Percentiles rank a stretch among this genome's conserved stretches.
Conservation (phyloP, 1,139 yeast species). For the Magnusiomyces tetraspermus region DNA sequence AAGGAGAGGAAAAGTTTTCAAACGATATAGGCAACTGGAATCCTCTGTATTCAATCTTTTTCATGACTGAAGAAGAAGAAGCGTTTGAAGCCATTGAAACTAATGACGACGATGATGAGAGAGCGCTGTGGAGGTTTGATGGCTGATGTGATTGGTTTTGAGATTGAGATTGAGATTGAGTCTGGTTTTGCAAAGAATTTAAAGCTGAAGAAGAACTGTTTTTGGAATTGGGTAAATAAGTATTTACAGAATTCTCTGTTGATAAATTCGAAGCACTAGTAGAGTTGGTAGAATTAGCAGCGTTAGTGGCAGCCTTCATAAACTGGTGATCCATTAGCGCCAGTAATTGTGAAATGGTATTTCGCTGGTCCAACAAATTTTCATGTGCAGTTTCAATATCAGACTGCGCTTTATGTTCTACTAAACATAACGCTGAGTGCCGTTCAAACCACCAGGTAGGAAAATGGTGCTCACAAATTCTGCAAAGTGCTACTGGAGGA, state of each 20-base stretch:
- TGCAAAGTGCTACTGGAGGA: constrained; percentile 71
- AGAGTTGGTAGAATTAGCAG: not conserved
- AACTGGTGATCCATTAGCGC: constrained; percentile 11
- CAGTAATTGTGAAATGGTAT: constrained; percentile 36
- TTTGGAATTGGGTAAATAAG: too few relatives aligned
- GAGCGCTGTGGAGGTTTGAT: not conserved
- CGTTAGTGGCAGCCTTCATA: not conserved
- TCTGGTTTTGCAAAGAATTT: not conserved
- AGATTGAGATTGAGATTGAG: not conserved
- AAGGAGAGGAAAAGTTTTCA: constrained; percentile 10
- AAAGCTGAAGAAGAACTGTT: not conserved
- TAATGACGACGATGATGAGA: constrained; percentile 9
- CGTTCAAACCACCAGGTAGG: constrained; percentile 96
- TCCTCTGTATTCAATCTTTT: constrained; percentile 49
- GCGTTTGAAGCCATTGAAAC: constrained; percentile 9
- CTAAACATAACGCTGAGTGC: constrained; percentile 79
- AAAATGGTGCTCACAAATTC: constrained; percentile 84
- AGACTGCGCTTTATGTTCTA: constrained; percentile 77
- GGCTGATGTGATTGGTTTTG: not conserved
- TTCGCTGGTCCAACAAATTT: constrained; percentile 59
- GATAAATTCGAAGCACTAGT: constrained; percentile 15
- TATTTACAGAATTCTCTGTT: not conserved
- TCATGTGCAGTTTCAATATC: constrained; percentile 76
- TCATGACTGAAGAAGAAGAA: constrained; percentile 8
- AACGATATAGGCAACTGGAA: constrained; percentile 39